Evolutionary conservation across 2,329 filamentous ascomycete genomes (phyloP), one percentile per base, ranked within the genome.

Genomic region (Colletotrichum phormii): DNA sequence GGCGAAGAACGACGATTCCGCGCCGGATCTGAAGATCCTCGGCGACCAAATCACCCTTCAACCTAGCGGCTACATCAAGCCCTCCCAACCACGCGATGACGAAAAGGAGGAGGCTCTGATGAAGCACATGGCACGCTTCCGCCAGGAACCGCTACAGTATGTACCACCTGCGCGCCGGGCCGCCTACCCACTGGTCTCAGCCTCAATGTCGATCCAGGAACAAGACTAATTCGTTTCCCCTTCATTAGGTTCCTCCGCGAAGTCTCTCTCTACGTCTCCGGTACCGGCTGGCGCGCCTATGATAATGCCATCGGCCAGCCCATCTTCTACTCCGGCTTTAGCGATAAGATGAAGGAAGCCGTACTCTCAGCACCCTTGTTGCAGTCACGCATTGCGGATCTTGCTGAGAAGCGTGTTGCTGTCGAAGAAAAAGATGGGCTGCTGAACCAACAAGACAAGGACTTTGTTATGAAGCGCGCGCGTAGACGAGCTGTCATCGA

Each of bases 251-350:
- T 98, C 81, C 90, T 98, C 35, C 94, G 95, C 76, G 97, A 99
- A 85, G 93, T 99, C 42, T 97, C 94, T 59, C 88, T 98, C 42
- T 95, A 98, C 83, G 93, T 98, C 75, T 96, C 95, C 13, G 97
- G 97, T 67, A 93, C 94, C 63, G 96, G 95, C 81, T 99, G 97
- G 97, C 94, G 97, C 74, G 94, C 94, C 73, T 99, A 99, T 85
- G 95, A 98, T 79, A 87, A 93, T 74, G 89, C 95, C 75, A 92
- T 98, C 77, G 97, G 97, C 26, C 95, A 98, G 81, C 95, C 95
- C 11, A 92, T 98, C 75, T 98, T 96, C 85, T 99, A 98, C 82
- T 85, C 92, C 0, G 97, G 97, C 31, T 99, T 98, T 84, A 93
- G 92, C 33, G 96, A 98, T 75, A 91, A 95, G 72, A 98, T 99